Evolutionary conservation across 2,329 filamentous ascomycete species (phyloP), one percentile per base, ranked within the genome.

Genomic region (Parascedosporium putredinis): DNA sequence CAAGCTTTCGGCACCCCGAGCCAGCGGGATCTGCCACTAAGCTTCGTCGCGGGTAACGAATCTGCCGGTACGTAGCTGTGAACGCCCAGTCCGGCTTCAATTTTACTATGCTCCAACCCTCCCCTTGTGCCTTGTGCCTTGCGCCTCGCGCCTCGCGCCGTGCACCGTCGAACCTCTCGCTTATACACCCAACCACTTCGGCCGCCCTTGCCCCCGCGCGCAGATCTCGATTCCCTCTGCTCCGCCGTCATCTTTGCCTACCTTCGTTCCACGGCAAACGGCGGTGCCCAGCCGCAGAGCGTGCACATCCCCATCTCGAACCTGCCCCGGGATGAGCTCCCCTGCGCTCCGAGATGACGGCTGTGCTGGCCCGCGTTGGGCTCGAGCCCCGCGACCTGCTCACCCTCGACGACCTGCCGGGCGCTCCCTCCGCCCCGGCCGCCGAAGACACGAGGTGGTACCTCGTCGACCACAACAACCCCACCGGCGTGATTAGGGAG

Each of bases 191-290:
- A n/a, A 14, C 5, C 2, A 9, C 45, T n/a, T 23, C 12, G 7
- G 7, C 8, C 4, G n/a, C 3, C 29, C 16, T 40, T 29, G 10
- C 34, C 14, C 16, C 1, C 10, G 18, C 27, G 23, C 29, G 8
- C 52, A 86, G 87, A 93, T 57, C 81, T 93, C 50, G 87, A 93
- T 67, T 90, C 86, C 2, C 76, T 93, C 56, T 86, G 84, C 63
- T 84, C 80, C 24, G 79, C 86, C 23, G 67, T 93, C 16, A 66
- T 90, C 23, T 79, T 84, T 52, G 84, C 87, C 51, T 93, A 90
- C 64, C 69, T 91, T 33, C 78, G 80, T 55, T 84, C 79, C 29
- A 75, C 81, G 27, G 27, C 27, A 59, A 62, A 73, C 4, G n/a
- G n/a, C n/a, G n/a, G n/a, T n/a, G 67, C 76, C 3, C 71, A 70